These are phyloP conservation scores for Sechiopsis laciniata DNA, from an alignment of 306 rosid species.

Conservation along the genomic window DNA sequence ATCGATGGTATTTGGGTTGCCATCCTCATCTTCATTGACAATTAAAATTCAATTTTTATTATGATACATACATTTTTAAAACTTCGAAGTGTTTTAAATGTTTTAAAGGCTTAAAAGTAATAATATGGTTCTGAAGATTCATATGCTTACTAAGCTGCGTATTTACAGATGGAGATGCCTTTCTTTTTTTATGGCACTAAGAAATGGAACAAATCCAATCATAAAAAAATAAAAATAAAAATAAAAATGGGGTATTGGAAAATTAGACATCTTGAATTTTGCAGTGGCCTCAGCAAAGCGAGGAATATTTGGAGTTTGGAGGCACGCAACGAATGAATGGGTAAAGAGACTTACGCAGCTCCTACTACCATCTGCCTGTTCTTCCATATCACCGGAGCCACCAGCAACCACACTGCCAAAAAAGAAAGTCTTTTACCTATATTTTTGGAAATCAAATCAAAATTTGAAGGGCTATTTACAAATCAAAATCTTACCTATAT, in stretches of 20 bases:
- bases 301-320: neutral
- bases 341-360: conserved; percentile 20
- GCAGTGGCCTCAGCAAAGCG: neutral
- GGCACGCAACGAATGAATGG: neutral
- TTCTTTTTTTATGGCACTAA: neutral
- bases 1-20: too few relatives aligned
- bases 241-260: neutral
- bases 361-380: conserved; percentile 37
- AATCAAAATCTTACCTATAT: too few relatives aligned
- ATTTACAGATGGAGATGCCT: conserved; percentile 11
- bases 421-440: too few relatives aligned
- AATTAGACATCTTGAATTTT: neutral
- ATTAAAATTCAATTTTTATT: too few relatives aligned
- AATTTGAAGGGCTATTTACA: too few relatives aligned
- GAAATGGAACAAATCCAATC: conserved; percentile 7
- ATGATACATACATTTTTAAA: too few relatives aligned
- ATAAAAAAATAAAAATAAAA: neutral
- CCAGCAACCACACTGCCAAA: conserved; percentile 78
- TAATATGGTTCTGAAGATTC: too few relatives aligned
- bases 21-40: too few relatives aligned
- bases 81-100: too few relatives aligned
- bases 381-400: conserved; percentile 76
- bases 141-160: conserved; percentile 5
- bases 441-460: too few relatives aligned
- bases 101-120: too few relatives aligned